Base-by-base conservation (phyloP, 2,329 filamentous ascomycete species). In the Talaromyces piceae region DNA sequence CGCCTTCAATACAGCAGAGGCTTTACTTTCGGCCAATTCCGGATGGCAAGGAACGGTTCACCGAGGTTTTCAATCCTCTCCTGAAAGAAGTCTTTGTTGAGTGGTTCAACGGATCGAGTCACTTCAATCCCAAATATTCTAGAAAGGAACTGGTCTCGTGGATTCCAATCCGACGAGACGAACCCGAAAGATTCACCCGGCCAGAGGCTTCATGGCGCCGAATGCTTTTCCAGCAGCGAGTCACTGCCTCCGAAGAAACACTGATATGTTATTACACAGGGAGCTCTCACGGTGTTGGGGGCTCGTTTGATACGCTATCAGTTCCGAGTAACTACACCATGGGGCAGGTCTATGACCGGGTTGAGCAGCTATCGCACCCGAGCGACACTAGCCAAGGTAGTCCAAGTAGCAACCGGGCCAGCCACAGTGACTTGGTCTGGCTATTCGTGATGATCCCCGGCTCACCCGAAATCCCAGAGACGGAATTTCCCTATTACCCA, bases 141-240 rank as follows among this genome's bases (percentile, higher is more conserved):
- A 39, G 5, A 16, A 9, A 28, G 28, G 46, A 48, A 20, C 22
- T 27, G n/a, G 47, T 43, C 13, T 31, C 47, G 25, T 49, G 43
- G 9, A 43, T 43, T 16, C 37, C 47, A n/a, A 31, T 43, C 37
- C 22, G 4, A 23, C 22, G 47, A 22, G 23, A 41, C 5, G 7
- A 30, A n/a, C 47, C 47, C 5, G 47, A 43, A 6, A 20, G 20
- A 25, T 49, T 49, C 22, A 2, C 13, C 16, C 22, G 47, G n/a
- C 47, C 37, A 43, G 47, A 49, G 26, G 47, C 47, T 7, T 49
- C 47, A 20, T 49, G 37, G 47, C 25, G 47, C 25, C 33, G 47
- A 9, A 49, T 49, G 47, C 37, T 13, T 12, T 49, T 43, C 16
- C 47, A 49, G 9, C 25, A 49, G 16, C 30, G 7, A 25, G 13